A percentile compares a stretch with the other conserved stretches of the same genome.
phyloP scores from a whole-genome alignment of 768 basidiomycete genomes.

The Suillus alpinus region DNA sequence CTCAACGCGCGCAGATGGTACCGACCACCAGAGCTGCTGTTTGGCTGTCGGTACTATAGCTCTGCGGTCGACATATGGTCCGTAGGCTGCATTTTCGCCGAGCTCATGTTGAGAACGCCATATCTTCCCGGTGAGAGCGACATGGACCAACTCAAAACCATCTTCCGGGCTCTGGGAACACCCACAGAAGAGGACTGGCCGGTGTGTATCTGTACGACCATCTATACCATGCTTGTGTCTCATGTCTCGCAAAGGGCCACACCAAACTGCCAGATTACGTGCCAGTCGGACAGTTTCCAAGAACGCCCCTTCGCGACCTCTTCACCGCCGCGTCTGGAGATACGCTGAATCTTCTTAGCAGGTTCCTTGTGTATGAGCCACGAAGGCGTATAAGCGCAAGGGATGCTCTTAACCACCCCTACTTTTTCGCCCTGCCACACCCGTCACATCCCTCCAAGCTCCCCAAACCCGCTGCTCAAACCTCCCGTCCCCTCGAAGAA shows the following conservation, averaged over 20 bases:
- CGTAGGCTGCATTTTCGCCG: slow-evolving; percentile 96
- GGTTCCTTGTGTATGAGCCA: slow-evolving; percentile 85
- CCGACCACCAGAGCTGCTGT: slow-evolving; percentile 92
- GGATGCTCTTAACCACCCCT: slow-evolving; percentile 82
- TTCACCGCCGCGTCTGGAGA: slow-evolving; percentile 91
- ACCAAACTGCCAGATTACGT: slow-evolving; percentile 89
- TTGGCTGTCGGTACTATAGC: slow-evolving; percentile 87
- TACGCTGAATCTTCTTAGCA: slow-evolving; percentile 76
- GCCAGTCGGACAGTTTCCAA: slow-evolving; percentile 81
- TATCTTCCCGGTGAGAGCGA: slow-evolving; percentile 95
- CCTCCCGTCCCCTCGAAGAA: slow-evolving; percentile 66
- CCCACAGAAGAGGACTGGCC: slow-evolving; percentile 99
- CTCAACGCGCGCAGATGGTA: slow-evolving; percentile 76
- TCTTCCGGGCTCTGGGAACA: slow-evolving; percentile 91
- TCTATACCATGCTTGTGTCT: background rate
- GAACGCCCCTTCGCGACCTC: slow-evolving; percentile 75
- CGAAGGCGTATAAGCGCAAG: slow-evolving; percentile 73
- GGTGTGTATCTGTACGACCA: slow-evolving; percentile 40
- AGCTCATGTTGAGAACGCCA: slow-evolving; percentile 93
- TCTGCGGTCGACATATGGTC: slow-evolving; percentile 96
- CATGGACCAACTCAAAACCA: slow-evolving; percentile 95
- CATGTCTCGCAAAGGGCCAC: slow-evolving; percentile 55
- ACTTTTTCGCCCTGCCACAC: slow-evolving; percentile 82
- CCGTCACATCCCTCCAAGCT: slow-evolving; percentile 88
- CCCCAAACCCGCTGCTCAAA: slow-evolving; percentile 62